These are phyloP conservation scores for Hypoxylon sp. DNA, from an alignment of 2,329 filamentous ascomycete genomes.

Conservation along the genomic window DNA sequence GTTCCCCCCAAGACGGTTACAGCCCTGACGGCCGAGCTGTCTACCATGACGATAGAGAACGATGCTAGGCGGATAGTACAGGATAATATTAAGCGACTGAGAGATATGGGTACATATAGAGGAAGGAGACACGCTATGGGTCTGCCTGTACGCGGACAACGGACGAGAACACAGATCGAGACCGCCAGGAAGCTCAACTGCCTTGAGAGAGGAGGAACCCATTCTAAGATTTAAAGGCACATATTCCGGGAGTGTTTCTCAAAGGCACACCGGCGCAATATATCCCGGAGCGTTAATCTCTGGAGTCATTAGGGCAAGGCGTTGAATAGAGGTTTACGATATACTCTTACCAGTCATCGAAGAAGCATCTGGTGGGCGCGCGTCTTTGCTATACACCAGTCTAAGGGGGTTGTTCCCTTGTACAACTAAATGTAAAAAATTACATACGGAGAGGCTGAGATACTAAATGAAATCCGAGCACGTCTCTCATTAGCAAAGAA, in stretches of 20 bases:
- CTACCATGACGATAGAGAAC: slow-evolving; percentile 93
- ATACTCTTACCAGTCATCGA: slow-evolving; percentile 11
- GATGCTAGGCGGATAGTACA: slow-evolving; percentile 82
- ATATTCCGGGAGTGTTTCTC: background rate
- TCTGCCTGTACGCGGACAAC: slow-evolving; percentile 91
- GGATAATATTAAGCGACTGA: slow-evolving; percentile 88
- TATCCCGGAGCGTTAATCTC: slow-evolving; percentile 3
- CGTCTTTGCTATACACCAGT: slow-evolving; percentile 16
- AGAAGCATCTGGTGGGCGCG: background rate
- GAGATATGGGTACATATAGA: slow-evolving; percentile 91
- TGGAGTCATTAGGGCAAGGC: slow-evolving; percentile 23
- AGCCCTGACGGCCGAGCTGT: slow-evolving; percentile 86
- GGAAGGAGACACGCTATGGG: slow-evolving; percentile 94
- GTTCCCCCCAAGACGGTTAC: slow-evolving; percentile 83
- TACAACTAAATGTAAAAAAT: slow-evolving; percentile 26
- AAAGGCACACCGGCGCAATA: background rate
- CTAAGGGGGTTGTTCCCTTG: slow-evolving; percentile 24
- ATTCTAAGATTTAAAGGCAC: slow-evolving; percentile 39
- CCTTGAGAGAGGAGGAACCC: slow-evolving; percentile 62
- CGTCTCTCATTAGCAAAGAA: background rate
- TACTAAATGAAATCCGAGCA: background rate
- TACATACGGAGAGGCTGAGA: slow-evolving; percentile 12
- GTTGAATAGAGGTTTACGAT: slow-evolving; percentile 8
- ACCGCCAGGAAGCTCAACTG: slow-evolving; percentile 74
- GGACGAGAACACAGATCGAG: slow-evolving; percentile 80